Conservation (phyloP, 805 yeast species). For the Starmerella scarabaei region DNA sequence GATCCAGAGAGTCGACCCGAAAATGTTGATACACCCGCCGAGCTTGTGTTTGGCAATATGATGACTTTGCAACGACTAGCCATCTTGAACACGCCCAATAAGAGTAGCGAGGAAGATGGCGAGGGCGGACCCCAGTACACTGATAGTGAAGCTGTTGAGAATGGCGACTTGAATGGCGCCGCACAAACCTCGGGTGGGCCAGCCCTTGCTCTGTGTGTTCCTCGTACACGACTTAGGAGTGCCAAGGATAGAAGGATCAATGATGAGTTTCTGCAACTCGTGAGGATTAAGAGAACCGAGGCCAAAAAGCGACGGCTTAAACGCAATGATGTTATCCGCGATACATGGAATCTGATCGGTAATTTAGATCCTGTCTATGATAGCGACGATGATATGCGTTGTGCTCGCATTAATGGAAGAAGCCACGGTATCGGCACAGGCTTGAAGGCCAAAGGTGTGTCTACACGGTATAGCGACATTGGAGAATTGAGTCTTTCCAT, state of each 20-base stretch:
- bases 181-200: not conserved
- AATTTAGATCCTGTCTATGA: slow-evolving; percentile 27
- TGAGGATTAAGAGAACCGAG: slow-evolving; percentile 18
- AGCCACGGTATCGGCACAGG: slow-evolving; percentile 13
- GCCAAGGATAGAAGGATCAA: slow-evolving; percentile 13
- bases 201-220: slow-evolving; percentile 6
- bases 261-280: slow-evolving; percentile 15
- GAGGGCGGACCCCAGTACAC: not conserved
- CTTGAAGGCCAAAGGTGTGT: slow-evolving; percentile 18
- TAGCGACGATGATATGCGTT: slow-evolving; percentile 25
- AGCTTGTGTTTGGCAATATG: slow-evolving; percentile 33
- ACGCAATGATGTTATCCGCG: slow-evolving; percentile 21
- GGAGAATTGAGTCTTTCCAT: slow-evolving; percentile 14
- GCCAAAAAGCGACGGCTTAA: slow-evolving; percentile 18
- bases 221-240: slow-evolving; percentile 15
- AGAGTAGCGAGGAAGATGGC: not conserved
- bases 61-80: slow-evolving; percentile 30
- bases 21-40: slow-evolving; percentile 35
- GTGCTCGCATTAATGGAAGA: slow-evolving; percentile 3
- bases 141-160: too few species aligned
- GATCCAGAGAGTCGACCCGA: slow-evolving; percentile 25
- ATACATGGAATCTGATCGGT: slow-evolving; percentile 23
- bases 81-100: slow-evolving; percentile 24
- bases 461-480: slow-evolving; percentile 11
- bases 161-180: too few species aligned